phyloP scores from a whole-genome alignment of 1,284 basidiomycete genomes.

The Peniophora sp. region DNA sequence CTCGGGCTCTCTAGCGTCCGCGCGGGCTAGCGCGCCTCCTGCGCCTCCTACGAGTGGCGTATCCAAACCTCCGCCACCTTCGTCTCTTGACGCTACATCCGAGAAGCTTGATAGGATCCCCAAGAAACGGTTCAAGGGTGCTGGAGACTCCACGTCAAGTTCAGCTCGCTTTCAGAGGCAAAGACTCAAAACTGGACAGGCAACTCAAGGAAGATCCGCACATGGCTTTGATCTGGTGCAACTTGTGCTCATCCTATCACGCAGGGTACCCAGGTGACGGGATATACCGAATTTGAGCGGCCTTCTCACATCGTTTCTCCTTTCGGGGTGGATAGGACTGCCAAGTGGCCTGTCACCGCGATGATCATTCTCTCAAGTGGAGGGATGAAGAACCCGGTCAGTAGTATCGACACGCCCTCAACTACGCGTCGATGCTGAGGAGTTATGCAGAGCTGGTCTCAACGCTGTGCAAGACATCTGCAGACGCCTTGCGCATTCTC shows the following conservation, averaged over 20 bases:
- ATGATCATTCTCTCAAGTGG: background rate
- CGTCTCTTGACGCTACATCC: slow-evolving; percentile 36
- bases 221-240: too few relatives aligned
- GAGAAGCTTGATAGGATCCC: slow-evolving; percentile 43
- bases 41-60: slow-evolving; percentile 26
- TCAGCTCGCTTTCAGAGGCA: slow-evolving; percentile 35
- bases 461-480: background rate
- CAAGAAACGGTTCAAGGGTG: slow-evolving; percentile 32
- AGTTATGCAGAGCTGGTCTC: background rate
- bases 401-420: too few relatives aligned
- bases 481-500: too few relatives aligned
- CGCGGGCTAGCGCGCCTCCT: too few relatives aligned
- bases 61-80: slow-evolving; percentile 37
- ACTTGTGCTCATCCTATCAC: too few relatives aligned
- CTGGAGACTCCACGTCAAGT: slow-evolving; percentile 40
- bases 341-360: background rate
- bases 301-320: background rate
- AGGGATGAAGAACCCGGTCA: background rate
- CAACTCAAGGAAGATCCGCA: slow-evolving; percentile 24
- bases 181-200: slow-evolving; percentile 33
- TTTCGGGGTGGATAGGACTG: background rate
- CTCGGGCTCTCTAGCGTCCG: too few relatives aligned
- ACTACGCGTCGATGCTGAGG: too few relatives aligned
- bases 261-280: background rate
- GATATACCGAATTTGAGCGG: background rate